Base-by-base conservation (phyloP, 2,329 filamentous ascomycete species). In the Fusarium siculi region DNA sequence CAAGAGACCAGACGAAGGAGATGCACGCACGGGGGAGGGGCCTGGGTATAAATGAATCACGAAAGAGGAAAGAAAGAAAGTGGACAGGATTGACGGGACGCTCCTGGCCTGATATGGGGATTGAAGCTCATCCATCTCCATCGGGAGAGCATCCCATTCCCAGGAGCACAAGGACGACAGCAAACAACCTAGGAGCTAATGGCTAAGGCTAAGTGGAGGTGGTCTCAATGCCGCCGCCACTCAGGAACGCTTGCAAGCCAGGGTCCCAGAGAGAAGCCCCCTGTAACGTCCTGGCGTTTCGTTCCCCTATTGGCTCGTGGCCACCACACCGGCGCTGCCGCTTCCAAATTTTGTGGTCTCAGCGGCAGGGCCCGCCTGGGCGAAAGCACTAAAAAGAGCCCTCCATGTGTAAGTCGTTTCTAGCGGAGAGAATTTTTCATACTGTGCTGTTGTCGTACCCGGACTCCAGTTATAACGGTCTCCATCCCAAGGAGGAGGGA, bases 281-380 rank as follows among this genome's bases (percentile, higher is more conserved):
- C 73, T 74, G 71, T 44, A 73, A 55, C 49, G 49, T 36, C 50
- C 30, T n/a, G 34, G 30, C 21, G 30, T 43, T 21, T 19, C 49
- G 30, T 9, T 3, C 40, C 39, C 16, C 37, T 37, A 75, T 76
- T 75, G 73, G 73, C 11, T 44, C 5, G 4, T 46, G n/a, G 23
- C 10, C 50, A 50, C 39, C 50, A 50, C 49, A 57, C 58, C 54
- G 63, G 70, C 62, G 39, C 42, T 59, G 73, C 67, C 70, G 70
- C 62, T 47, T 67, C 55, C 63, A 63, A 58, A 52, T 57, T 56
- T 63, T 61, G 68, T 67, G 68, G 75, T 65, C 53, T 65, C 64
- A 66, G 74, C 75, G 72, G 75, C 63, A 72, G 69, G 73, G 75
- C 75, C 75, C 75, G 75, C 67, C 72, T 73, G 66, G 63, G 66